Percentiles rank a stretch among this genome's conserved stretches.
Conservation (phyloP, 2,329 filamentous ascomycete genomes). For the Alternaria gaisen region DNA sequence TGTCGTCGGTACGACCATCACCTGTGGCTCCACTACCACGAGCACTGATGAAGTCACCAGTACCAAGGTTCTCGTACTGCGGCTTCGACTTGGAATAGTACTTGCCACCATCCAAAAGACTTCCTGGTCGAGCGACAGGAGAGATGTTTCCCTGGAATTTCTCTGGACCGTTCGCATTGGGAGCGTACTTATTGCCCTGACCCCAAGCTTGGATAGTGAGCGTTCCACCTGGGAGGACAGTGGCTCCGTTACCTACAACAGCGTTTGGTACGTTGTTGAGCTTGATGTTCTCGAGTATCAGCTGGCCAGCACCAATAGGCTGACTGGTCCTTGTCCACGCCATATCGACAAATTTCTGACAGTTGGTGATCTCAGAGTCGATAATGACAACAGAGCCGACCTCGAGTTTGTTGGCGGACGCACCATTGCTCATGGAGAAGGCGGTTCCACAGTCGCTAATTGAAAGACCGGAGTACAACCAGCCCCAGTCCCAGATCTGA, state of each 20-base stretch:
- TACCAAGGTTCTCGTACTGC: slow-evolving; percentile 60
- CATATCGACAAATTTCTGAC: slow-evolving; percentile 60
- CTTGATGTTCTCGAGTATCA: slow-evolving; percentile 65
- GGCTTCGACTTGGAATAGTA: slow-evolving; percentile 64
- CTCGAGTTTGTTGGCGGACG: slow-evolving; percentile 38
- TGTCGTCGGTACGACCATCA: slow-evolving; percentile 83
- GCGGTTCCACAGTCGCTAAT: slow-evolving; percentile 65
- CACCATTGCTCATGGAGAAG: slow-evolving; percentile 58
- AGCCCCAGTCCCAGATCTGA: slow-evolving; percentile 70
- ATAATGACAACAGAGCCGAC: slow-evolving; percentile 67
- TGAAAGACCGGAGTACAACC: slow-evolving; percentile 61
- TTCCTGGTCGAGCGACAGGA: slow-evolving; percentile 57
- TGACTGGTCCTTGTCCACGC: slow-evolving; percentile 48
- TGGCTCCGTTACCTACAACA: slow-evolving; percentile 40
- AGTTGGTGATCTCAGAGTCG: slow-evolving; percentile 64
- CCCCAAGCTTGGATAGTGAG: slow-evolving; percentile 48
- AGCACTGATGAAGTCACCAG: slow-evolving; percentile 68
- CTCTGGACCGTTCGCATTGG: slow-evolving; percentile 54
- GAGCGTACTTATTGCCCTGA: slow-evolving; percentile 48
- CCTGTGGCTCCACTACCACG: slow-evolving; percentile 70
- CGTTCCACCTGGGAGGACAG: slow-evolving; percentile 44
- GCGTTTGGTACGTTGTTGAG: slow-evolving; percentile 47
- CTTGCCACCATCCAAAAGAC: slow-evolving; percentile 58
- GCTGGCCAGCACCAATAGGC: slow-evolving; percentile 58
- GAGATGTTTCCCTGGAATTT: slow-evolving; percentile 59